Evolutionary conservation across 164 flowering plant species (phyloP).

Genomic region (Aristolochia fimbriata): DNA sequence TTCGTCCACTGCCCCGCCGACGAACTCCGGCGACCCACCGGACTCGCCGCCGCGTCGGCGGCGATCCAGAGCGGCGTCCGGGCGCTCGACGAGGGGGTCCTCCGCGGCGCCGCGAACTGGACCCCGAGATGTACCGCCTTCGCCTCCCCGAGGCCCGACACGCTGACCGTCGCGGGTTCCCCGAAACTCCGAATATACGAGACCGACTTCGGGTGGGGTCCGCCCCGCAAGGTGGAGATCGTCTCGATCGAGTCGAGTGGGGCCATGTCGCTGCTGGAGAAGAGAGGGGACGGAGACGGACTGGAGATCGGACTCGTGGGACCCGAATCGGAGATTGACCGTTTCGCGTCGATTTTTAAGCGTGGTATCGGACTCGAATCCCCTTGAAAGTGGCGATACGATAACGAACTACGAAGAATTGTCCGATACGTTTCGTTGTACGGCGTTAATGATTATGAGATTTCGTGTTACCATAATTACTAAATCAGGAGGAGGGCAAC

Average conservation of each 20-base stretch:
- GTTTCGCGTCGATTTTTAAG: constrained; percentile 12
- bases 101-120: constrained; percentile 19
- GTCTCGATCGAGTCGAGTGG: constrained; percentile 25
- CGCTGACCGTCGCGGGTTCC: constrained; percentile 31
- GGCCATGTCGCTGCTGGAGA: constrained; percentile 26
- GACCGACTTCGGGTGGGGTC: constrained; percentile 59
- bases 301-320: constrained; percentile 37
- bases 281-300: constrained; percentile 31
- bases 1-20: neutral
- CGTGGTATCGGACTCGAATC: neutral
- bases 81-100: constrained; percentile 6
- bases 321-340: constrained; percentile 17
- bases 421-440: no score
- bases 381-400: no score
- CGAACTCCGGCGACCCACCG: constrained; percentile 21
- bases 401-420: no score
- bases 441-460: no score
- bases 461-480: no score
- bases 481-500: no score
- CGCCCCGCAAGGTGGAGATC: constrained; percentile 34
- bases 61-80: constrained; percentile 13
- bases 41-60: constrained; percentile 19
- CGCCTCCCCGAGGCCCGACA: neutral
- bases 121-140: neutral
- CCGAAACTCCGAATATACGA: constrained; percentile 31